phyloP scores from a whole-genome alignment of 2,329 filamentous ascomycete genomes.

The Botryotinia convoluta region DNA sequence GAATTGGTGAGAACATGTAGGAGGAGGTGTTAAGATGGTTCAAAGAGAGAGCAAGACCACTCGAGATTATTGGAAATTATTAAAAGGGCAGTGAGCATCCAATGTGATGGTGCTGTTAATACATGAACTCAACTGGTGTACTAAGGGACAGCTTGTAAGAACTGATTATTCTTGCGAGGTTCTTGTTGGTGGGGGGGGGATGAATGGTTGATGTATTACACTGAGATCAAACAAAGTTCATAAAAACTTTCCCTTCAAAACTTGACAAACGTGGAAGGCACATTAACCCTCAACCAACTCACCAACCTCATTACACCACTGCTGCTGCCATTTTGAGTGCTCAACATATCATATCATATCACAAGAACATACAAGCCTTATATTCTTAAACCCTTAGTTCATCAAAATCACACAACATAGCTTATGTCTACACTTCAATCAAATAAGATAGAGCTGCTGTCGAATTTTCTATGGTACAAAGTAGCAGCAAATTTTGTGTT shows the following conservation, averaged over 20 bases:
- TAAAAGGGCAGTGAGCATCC: not conserved
- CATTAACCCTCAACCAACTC: not conserved
- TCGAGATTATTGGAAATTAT: not conserved
- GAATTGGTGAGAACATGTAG: not conserved
- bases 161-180: not conserved
- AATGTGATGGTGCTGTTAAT: not conserved
- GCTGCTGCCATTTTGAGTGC: not conserved
- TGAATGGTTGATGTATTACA: not conserved
- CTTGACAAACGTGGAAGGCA: not conserved
- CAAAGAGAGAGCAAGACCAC: not conserved
- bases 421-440: not conserved
- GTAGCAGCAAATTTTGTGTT: slow-evolving; percentile 12
- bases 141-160: not conserved
- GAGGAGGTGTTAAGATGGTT: not conserved
- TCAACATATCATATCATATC: not conserved
- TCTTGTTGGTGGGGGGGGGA: not conserved
- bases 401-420: not conserved
- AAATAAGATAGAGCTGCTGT: slow-evolving; percentile 8
- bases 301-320: not conserved
- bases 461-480: slow-evolving; percentile 22
- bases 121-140: not conserved
- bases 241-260: not conserved
- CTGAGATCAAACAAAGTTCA: not conserved
- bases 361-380: not conserved
- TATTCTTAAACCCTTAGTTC: not conserved